Evolutionary conservation across 2,329 filamentous ascomycete species (phyloP).

Genomic region (Penicillium sp.): DNA sequence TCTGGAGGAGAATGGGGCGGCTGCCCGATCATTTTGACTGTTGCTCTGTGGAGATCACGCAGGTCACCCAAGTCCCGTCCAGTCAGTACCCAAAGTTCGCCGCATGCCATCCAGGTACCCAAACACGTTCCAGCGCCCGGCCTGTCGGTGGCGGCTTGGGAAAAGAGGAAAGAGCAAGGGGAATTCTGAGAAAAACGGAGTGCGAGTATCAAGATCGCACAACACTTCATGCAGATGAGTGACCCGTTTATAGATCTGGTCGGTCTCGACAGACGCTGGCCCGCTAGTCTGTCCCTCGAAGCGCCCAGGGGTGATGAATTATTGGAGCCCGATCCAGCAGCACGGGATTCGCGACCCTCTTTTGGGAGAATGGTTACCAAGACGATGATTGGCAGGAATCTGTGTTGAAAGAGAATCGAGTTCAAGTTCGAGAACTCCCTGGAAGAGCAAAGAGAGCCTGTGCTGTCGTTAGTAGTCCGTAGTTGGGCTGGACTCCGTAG

Average conservation of each 20-base stretch:
- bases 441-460: neutral
- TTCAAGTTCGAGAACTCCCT: neutral
- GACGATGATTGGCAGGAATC: neutral
- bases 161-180: no score
- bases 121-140: neutral
- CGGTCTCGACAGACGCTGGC: constrained; percentile 12
- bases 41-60: neutral
- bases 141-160: neutral
- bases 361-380: neutral
- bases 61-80: neutral
- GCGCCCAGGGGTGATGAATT: neutral
- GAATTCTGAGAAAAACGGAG: neutral
- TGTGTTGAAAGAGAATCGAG: neutral
- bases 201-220: neutral
- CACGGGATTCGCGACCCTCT: constrained; percentile 1
- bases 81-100: neutral
- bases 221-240: neutral
- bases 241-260: neutral
- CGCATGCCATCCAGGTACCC: neutral
- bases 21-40: constrained; percentile 2
- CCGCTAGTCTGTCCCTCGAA: neutral
- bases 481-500: neutral
- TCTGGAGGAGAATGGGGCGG: neutral
- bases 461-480: neutral
- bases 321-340: neutral